Conservation (phyloP, 768 basidiomycete species). For the Termitomyces sp. region DNA sequence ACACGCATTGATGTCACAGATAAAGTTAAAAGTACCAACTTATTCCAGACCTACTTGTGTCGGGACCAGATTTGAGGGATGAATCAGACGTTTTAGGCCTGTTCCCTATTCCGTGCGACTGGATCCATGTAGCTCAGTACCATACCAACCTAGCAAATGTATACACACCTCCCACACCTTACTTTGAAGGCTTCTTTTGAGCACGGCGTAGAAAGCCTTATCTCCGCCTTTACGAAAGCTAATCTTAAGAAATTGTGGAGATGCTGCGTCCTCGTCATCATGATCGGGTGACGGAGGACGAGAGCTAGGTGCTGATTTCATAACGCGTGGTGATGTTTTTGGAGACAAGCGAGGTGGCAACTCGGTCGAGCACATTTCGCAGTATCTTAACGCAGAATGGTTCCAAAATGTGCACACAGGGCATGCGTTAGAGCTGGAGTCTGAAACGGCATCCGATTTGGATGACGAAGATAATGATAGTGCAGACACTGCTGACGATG, state of each 20-base stretch:
- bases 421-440: slow-evolving; percentile 53
- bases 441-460: slow-evolving; percentile 22
- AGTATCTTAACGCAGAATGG: slow-evolving; percentile 60
- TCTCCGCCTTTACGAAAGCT: slow-evolving; percentile 93
- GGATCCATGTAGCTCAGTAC: background rate
- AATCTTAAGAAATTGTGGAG: slow-evolving; percentile 59
- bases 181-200: slow-evolving; percentile 64
- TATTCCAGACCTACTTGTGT: slow-evolving; percentile 38
- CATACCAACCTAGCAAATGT: background rate
- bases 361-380: slow-evolving; percentile 83
- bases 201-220: slow-evolving; percentile 69
- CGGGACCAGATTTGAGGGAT: slow-evolving; percentile 1
- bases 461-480: slow-evolving; percentile 29
- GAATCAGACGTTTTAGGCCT: slow-evolving; percentile 1
- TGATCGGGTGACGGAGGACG: slow-evolving; percentile 51
- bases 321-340: slow-evolving; percentile 16
- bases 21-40: slow-evolving; percentile 37
- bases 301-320: slow-evolving; percentile 62
- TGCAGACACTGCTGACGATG: slow-evolving; percentile 26
- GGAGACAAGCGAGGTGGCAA: slow-evolving; percentile 42
- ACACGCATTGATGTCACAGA: background rate
- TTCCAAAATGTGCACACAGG: slow-evolving; percentile 92
- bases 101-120: slow-evolving; percentile 15
- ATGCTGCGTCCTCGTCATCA: slow-evolving; percentile 28
- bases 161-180: slow-evolving; percentile 69